Percentiles rank a stretch among this genome's conserved stretches.
Evolutionary conservation across 2,329 filamentous ascomycete species (phyloP).

Genomic region (Diaporthe caulivora): DNA sequence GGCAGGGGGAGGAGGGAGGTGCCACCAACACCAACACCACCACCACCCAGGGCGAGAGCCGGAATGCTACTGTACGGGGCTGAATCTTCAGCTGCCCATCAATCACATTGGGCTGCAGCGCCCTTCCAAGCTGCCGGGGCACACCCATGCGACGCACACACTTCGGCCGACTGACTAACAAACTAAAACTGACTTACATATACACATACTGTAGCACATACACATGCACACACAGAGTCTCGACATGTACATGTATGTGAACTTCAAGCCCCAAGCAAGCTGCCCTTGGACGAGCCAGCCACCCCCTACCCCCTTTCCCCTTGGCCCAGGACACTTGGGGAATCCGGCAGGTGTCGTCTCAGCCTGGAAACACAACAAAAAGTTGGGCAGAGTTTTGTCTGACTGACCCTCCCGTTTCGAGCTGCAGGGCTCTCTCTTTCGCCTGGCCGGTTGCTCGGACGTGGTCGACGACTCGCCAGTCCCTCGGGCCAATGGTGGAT

Average conservation of each 20-base stretch:
- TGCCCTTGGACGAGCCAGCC: neutral
- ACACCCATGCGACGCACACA: conserved; percentile 3
- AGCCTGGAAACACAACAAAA: conserved; percentile 23
- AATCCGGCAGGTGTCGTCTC: conserved; percentile 30
- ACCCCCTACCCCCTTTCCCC: neutral
- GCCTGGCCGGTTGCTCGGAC: neutral
- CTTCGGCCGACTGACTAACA: neutral
- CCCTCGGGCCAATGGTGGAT: too few species aligned
- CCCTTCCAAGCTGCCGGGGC: neutral
- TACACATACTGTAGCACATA: neutral
- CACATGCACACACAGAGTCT: neutral
- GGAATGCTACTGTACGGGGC: conserved; percentile 19
- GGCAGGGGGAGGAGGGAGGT: too few species aligned
- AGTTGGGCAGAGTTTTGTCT: conserved; percentile 22
- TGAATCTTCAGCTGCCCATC: conserved; percentile 22
- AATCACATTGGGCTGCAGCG: neutral
- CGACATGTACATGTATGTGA: too few species aligned
- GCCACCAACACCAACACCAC: too few species aligned
- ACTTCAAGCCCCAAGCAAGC: too few species aligned
- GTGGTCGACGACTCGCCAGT: neutral
- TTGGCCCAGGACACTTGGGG: neutral
- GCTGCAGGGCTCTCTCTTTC: neutral
- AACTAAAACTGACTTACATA: neutral
- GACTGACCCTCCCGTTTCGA: neutral
- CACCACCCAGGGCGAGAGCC: neutral